Evolutionary conservation across 192 early-diverging fungal species (phyloP).

Genomic region (Rhizophagus prolifer): DNA sequence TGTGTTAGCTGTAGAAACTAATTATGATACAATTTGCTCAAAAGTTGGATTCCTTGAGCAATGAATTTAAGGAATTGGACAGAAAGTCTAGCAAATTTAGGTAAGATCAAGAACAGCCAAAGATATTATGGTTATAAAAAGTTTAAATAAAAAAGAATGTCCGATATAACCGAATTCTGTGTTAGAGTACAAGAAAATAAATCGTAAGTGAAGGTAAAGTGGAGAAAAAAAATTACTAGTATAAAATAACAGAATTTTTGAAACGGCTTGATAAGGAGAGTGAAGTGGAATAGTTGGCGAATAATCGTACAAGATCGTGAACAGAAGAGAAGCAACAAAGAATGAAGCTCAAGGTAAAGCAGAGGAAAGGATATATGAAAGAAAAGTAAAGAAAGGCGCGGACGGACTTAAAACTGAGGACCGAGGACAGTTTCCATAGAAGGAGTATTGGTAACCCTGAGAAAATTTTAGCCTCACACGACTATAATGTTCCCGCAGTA

Average conservation of each 20-base stretch:
- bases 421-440: slow-evolving; percentile 18
- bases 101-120: neutral
- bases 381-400: neutral
- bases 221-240: neutral
- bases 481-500: slow-evolving; percentile 8
- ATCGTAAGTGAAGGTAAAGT: neutral
- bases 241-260: neutral
- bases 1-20: neutral
- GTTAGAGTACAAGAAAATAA: neutral
- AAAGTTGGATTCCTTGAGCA: neutral
- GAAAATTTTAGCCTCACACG: slow-evolving; percentile 22
- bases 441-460: slow-evolving; percentile 14
- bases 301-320: slow-evolving; percentile 9
- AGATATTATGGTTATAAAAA: neutral
- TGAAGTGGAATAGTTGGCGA: neutral
- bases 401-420: slow-evolving; percentile 1
- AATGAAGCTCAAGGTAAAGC: slow-evolving; percentile 7
- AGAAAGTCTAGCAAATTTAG: neutral
- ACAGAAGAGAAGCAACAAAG: slow-evolving; percentile 2
- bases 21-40: neutral
- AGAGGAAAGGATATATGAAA: neutral
- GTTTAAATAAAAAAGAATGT: slow-evolving; percentile 10
- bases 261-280: neutral
- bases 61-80: neutral
- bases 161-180: neutral